Evolutionary conservation across 805 yeast species (phyloP).

Genomic region (Myxozyma vanderwaltii): DNA sequence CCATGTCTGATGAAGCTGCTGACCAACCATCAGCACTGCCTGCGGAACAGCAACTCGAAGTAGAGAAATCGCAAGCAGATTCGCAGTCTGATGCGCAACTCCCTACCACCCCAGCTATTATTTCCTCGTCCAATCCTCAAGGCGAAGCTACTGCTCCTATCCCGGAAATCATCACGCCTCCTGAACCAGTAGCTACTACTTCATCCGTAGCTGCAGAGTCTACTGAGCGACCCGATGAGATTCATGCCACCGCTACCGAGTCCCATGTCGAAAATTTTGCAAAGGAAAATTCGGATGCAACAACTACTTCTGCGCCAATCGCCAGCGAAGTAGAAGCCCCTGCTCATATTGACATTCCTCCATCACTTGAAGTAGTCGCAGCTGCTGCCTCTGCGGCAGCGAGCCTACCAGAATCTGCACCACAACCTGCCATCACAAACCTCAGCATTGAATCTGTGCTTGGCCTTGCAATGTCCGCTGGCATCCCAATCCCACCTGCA

Average conservation of each 20-base stretch:
- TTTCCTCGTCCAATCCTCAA: neutral
- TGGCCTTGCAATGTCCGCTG: constrained; percentile 18
- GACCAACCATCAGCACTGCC: neutral
- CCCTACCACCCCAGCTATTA: neutral
- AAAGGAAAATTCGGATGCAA: neutral
- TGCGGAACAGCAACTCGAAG: neutral
- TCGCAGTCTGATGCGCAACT: neutral
- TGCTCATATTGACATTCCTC: neutral
- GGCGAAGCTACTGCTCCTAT: neutral
- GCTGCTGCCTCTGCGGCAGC: neutral
- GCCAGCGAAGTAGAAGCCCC: neutral
- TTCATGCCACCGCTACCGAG: too few species aligned
- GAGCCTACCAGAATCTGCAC: neutral
- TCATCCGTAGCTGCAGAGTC: neutral
- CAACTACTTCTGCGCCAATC: too few species aligned
- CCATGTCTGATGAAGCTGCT: constrained; percentile 2
- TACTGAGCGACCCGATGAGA: too few species aligned
- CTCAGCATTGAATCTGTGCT: constrained; percentile 19
- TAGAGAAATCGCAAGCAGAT: neutral
- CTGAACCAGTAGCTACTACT: neutral
- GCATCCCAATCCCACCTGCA: constrained; percentile 5
- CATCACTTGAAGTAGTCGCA: neutral
- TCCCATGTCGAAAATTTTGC: too few species aligned
- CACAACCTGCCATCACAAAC: constrained; percentile 1
- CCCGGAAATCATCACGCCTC: neutral